Conservation (phyloP, 495 filamentous ascomycete species). For the Lophiotrema nucula region DNA sequence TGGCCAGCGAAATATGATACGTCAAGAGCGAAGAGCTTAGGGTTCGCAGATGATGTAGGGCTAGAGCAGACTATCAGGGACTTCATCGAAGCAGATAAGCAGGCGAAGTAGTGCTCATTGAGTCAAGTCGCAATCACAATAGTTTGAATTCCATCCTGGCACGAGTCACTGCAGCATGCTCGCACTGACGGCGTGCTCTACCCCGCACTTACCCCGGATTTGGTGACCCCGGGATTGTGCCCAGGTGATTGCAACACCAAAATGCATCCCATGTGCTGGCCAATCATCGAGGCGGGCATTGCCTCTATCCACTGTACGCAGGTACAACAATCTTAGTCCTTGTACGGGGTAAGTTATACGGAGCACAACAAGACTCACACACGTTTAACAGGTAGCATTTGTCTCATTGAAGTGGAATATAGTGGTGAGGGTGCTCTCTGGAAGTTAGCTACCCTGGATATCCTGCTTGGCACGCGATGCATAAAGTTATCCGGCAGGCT, state of each 20-base stretch:
- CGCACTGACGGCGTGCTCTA: not conserved
- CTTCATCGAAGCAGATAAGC: constrained; percentile 25
- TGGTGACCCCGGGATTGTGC: constrained; percentile 7
- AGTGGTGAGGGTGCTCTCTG: no score
- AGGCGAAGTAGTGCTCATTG: not conserved
- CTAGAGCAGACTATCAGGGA: constrained; percentile 33
- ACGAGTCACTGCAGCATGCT: not conserved
- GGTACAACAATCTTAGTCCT: no score
- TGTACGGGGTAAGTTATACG: no score
- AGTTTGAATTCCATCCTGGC: not conserved
- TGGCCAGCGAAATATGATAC: constrained; percentile 36
- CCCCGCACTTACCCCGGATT: constrained; percentile 26
- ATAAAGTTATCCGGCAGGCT: constrained; percentile 13
- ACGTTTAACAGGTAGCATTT: no score
- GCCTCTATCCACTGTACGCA: no score
- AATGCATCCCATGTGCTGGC: not conserved
- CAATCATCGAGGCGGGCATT: no score
- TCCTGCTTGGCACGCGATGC: constrained; percentile 17
- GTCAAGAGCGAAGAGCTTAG: constrained; percentile 27
- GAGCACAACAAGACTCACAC: no score
- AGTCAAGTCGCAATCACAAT: not conserved
- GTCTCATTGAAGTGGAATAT: no score
- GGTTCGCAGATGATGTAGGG: constrained; percentile 33
- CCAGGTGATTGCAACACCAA: not conserved
- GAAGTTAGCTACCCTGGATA: not conserved